Evolutionary conservation across 805 yeast species (phyloP).

Genomic region (Alloascoidea hylecoeti): DNA sequence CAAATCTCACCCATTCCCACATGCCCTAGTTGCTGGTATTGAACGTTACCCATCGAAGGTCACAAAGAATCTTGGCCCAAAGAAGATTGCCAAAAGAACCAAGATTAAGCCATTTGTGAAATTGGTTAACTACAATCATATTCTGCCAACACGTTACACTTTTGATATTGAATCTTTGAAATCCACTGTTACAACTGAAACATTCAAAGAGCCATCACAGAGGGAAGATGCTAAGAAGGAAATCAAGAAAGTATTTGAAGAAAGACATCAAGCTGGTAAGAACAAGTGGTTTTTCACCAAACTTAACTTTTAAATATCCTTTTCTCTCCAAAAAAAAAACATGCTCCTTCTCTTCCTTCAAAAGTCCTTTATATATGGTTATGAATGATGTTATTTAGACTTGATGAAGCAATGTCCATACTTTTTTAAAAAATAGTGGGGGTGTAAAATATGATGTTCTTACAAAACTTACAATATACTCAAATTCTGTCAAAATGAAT

Average conservation of each 20-base stretch:
- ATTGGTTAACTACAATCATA: slow-evolving; percentile 98
- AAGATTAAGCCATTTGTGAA: slow-evolving; percentile 98
- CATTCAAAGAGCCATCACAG: slow-evolving; percentile 95
- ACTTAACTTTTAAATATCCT: slow-evolving; percentile 86
- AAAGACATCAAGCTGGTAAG: slow-evolving; percentile 98
- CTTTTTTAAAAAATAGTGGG: no score
- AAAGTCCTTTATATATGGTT: no score
- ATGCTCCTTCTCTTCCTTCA: no score
- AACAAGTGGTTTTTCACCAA: slow-evolving; percentile 99
- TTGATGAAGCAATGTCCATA: no score
- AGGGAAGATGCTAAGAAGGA: slow-evolving; percentile 98
- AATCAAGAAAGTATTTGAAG: slow-evolving; percentile 98
- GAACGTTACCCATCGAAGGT: slow-evolving; percentile 98
- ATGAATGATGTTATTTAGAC: no score
- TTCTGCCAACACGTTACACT: slow-evolving; percentile 99
- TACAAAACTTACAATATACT: no score
- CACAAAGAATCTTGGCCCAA: slow-evolving; percentile 86
- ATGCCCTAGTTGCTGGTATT: slow-evolving; percentile 98
- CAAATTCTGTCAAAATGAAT: no score
- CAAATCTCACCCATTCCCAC: slow-evolving; percentile 97
- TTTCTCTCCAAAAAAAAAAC: no score
- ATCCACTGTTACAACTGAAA: slow-evolving; percentile 80
- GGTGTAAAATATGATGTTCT: no score
- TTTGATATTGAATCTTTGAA: slow-evolving; percentile 94
- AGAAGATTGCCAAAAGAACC: slow-evolving; percentile 95